Evolutionary conservation across 495 filamentous ascomycete species (phyloP).

Genomic region (Xylaria longipes): DNA sequence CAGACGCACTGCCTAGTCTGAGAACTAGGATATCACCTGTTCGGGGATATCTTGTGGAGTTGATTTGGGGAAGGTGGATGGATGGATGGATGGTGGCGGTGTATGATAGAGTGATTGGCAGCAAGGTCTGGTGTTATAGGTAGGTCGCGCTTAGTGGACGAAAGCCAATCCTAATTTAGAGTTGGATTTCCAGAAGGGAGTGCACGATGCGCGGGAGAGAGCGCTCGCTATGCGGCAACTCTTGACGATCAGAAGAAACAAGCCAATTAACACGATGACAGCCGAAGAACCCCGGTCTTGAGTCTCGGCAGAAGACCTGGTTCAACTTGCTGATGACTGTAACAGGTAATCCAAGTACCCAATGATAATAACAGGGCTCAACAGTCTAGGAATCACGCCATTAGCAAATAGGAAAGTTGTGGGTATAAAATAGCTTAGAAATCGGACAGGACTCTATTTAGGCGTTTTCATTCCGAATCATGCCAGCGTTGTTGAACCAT

Average conservation of each 20-base stretch:
- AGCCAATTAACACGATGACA: conserved; percentile 19
- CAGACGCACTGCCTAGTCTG: conserved; percentile 14
- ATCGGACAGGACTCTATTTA: conserved; percentile 7
- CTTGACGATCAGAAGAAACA: conserved; percentile 21
- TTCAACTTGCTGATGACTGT: conserved; percentile 18
- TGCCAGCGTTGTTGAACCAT: conserved; percentile 21
- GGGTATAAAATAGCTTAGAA: conserved; percentile 10
- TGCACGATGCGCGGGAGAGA: conserved; percentile 13
- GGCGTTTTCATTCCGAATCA: conserved; percentile 1
- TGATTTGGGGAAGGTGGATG: conserved; percentile 11
- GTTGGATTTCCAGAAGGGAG: conserved; percentile 15
- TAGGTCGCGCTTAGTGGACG: conserved; percentile 19
- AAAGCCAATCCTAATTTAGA: conserved; percentile 22
- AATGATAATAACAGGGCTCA: conserved; percentile 21
- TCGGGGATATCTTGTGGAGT: conserved; percentile 10
- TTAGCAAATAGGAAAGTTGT: conserved; percentile 18
- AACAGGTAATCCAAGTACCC: conserved; percentile 20
- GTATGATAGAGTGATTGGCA: conserved; percentile 18
- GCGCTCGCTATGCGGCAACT: conserved; percentile 27
- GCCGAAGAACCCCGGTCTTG: conserved; percentile 22
- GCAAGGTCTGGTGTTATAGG: conserved; percentile 22
- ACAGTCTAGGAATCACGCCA: conserved; percentile 21
- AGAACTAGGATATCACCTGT: conserved; percentile 11
- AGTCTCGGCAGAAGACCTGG: conserved; percentile 24
- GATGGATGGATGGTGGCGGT: conserved; percentile 17